phyloP scores from a whole-genome alignment of 78 protist genomes.

The Ministeria vibrans region DNA sequence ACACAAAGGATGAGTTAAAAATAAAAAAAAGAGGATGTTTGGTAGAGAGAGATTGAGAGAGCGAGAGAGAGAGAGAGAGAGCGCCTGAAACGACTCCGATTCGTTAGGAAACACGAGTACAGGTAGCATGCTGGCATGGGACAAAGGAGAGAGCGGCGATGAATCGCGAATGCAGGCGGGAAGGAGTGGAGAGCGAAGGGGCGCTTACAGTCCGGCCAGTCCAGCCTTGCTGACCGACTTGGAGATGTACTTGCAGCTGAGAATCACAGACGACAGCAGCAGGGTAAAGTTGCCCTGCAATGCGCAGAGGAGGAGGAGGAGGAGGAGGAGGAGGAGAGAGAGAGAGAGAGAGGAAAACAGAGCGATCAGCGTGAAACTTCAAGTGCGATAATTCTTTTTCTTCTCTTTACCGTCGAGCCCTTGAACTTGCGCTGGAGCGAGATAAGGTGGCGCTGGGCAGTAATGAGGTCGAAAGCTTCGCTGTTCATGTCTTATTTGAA shows the following conservation, averaged over 20 bases:
- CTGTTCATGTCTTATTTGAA: too few species aligned
- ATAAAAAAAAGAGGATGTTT: background rate
- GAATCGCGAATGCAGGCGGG: background rate
- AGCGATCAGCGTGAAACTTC: background rate
- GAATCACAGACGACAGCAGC: conserved; percentile 23
- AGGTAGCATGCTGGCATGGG: background rate
- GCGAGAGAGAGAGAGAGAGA: background rate
- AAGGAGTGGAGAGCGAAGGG: too few species aligned
- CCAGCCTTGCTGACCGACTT: conserved; percentile 43
- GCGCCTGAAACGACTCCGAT: background rate
- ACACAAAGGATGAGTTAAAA: background rate
- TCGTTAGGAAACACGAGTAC: background rate
- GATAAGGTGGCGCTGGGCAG: conserved; percentile 22
- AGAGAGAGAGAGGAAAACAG: background rate
- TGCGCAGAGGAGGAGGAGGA: too few species aligned
- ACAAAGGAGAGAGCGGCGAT: background rate
- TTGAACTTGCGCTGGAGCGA: background rate
- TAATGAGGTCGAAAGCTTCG: too few species aligned
- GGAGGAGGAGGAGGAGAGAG: background rate
- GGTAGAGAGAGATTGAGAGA: background rate
- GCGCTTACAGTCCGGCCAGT: conserved; percentile 23
- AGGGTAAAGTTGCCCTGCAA: conserved; percentile 44
- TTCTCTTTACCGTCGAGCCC: too few species aligned
- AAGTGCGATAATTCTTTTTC: background rate
- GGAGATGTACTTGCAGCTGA: conserved; percentile 42